phyloP scores from a whole-genome alignment of 768 basidiomycete species.

The Botryobasidium botryosum region DNA sequence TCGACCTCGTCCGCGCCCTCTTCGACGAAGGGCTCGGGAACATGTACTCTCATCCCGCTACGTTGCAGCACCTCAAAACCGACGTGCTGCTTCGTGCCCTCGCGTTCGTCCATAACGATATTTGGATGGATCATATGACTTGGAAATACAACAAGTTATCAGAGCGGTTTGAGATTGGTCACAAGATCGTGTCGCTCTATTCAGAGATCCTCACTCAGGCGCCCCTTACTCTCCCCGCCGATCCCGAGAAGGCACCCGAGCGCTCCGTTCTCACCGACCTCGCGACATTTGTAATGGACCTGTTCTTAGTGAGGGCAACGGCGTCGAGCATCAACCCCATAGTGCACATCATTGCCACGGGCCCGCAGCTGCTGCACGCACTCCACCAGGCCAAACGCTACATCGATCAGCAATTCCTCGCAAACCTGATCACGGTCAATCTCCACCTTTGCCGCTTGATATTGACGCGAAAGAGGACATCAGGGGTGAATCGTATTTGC shows the following conservation, averaged over 20 bases:
- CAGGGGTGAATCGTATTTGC: constrained; percentile 22
- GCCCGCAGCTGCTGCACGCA: constrained; percentile 37
- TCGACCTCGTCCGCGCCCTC: constrained; percentile 59
- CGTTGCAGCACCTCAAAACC: constrained; percentile 58
- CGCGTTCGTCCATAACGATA: constrained; percentile 64
- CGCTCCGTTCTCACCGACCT: constrained; percentile 7
- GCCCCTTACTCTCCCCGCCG: not conserved
- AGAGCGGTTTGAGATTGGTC: constrained; percentile 70
- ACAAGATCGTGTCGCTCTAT: constrained; percentile 48
- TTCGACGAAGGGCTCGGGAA: constrained; percentile 55
- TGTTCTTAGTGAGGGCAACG: constrained; percentile 56
- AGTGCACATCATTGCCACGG: constrained; percentile 48
- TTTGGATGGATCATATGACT: constrained; percentile 71
- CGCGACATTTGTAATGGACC: constrained; percentile 35
- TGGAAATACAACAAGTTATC: constrained; percentile 79
- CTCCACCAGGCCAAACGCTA: constrained; percentile 47
- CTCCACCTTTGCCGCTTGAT: constrained; percentile 44
- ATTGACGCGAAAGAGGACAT: constrained; percentile 43
- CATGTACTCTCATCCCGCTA: constrained; percentile 30
- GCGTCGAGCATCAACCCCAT: constrained; percentile 70
- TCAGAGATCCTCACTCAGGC: constrained; percentile 32
- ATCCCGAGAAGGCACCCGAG: too few species aligned
- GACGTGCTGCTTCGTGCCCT: constrained; percentile 67
- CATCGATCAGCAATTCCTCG: constrained; percentile 50
- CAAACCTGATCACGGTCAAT: constrained; percentile 50